These are phyloP conservation scores for Allantophomopsis cytisporea DNA, from an alignment of 2,329 filamentous ascomycete species.

Conservation along the genomic window DNA sequence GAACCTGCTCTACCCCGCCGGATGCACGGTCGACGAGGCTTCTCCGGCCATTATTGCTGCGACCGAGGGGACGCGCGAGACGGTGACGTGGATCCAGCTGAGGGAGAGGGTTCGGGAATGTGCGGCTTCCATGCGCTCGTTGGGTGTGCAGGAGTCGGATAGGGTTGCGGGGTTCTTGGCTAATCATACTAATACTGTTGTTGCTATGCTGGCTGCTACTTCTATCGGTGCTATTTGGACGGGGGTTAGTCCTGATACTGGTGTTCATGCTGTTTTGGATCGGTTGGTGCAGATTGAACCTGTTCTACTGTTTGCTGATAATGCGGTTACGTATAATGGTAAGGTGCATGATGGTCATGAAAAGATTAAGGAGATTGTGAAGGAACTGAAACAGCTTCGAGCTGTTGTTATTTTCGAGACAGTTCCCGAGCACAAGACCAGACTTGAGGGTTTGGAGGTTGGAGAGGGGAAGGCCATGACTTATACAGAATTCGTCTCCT, in stretches of 20 bases:
- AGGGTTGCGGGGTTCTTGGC: slow-evolving; percentile 67
- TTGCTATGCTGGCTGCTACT: slow-evolving; percentile 76
- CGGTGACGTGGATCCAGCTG: slow-evolving; percentile 65
- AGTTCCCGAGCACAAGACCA: slow-evolving; percentile 19
- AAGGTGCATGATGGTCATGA: slow-evolving; percentile 69
- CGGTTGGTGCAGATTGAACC: slow-evolving; percentile 77
- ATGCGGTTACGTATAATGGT: slow-evolving; percentile 80
- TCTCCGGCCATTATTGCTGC: slow-evolving; percentile 63
- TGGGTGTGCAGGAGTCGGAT: slow-evolving; percentile 43
- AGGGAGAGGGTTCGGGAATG: slow-evolving; percentile 66
- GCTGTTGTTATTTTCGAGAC: slow-evolving; percentile 65
- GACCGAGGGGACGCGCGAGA: slow-evolving; percentile 51
- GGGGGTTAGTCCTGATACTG: slow-evolving; percentile 82
- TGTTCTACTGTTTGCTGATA: slow-evolving; percentile 71
- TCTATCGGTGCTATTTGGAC: slow-evolving; percentile 86
- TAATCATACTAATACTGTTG: slow-evolving; percentile 76
- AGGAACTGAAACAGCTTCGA: slow-evolving; percentile 46
- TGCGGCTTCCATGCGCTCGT: slow-evolving; percentile 52
- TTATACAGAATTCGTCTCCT: not conserved
- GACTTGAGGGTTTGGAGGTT: not conserved
- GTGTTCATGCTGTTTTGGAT: slow-evolving; percentile 82
- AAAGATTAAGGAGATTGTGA: slow-evolving; percentile 69
- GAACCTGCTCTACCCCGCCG: slow-evolving; percentile 73
- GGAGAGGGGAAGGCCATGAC: not conserved
- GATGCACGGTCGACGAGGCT: slow-evolving; percentile 38